A percentile compares a stretch with the other conserved stretches of the same genome.
phyloP scores from a whole-genome alignment of 768 basidiomycete species.

The Tulasnella sp. region DNA sequence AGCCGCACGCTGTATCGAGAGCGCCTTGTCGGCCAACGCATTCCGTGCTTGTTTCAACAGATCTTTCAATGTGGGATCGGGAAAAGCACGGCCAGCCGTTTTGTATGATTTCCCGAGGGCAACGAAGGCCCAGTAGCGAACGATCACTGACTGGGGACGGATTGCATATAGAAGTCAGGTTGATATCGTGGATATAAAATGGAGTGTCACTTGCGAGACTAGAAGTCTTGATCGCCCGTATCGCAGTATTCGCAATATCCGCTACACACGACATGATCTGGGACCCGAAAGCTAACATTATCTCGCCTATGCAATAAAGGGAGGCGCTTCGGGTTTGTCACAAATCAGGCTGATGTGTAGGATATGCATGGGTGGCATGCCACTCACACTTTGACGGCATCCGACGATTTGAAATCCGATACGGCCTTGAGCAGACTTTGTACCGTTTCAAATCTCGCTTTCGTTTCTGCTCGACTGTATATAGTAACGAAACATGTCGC shows the following conservation, averaged over 20 bases:
- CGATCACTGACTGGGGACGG: constrained; percentile 51
- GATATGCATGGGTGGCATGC: constrained; percentile 23
- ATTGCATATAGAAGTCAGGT: neutral
- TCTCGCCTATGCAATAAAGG: constrained; percentile 76
- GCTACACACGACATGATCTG: constrained; percentile 95
- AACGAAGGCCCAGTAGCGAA: constrained; percentile 70
- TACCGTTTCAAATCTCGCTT: constrained; percentile 77
- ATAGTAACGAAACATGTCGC: constrained; percentile 64
- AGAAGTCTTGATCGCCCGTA: constrained; percentile 56
- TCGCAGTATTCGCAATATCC: constrained; percentile 57
- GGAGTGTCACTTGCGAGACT: constrained; percentile 47
- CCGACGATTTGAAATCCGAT: constrained; percentile 53
- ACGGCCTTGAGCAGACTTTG: constrained; percentile 66
- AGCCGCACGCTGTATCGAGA: constrained; percentile 76
- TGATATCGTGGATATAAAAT: constrained; percentile 13
- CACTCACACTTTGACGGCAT: constrained; percentile 23
- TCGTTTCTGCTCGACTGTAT: constrained; percentile 72
- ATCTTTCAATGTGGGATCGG: constrained; percentile 69
- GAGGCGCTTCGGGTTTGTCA: constrained; percentile 47
- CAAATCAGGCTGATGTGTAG: neutral
- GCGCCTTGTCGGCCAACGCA: constrained; percentile 67
- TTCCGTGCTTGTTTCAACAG: constrained; percentile 72
- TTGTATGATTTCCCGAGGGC: constrained; percentile 70
- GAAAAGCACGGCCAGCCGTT: constrained; percentile 72
- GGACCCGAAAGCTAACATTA: constrained; percentile 75